A percentile compares a stretch with the other conserved stretches of the same genome.
phyloP scores from a whole-genome alignment of 2,329 filamentous ascomycete genomes.

The Talaromyces atroroseus region DNA sequence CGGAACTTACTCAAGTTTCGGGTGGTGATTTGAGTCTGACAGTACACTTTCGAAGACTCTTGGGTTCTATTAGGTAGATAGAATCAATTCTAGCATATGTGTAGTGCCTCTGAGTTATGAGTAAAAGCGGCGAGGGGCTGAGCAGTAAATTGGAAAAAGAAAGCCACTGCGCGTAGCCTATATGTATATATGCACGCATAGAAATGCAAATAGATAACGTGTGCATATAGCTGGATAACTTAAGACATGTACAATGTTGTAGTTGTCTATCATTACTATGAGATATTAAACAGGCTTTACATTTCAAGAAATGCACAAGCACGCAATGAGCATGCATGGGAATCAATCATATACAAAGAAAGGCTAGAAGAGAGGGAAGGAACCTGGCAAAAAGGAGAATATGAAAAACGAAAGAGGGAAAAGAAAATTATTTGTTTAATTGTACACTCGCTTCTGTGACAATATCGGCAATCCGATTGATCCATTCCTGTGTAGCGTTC shows the following conservation, averaged over 20 bases:
- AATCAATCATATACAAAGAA: background rate
- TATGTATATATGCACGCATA: background rate
- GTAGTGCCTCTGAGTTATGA: too few species aligned
- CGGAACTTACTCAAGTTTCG: slow-evolving; percentile 17
- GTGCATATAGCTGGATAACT: too few species aligned
- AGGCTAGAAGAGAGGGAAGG: background rate
- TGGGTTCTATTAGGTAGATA: too few species aligned
- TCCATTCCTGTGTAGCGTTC: slow-evolving; percentile 59
- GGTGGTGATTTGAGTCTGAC: background rate
- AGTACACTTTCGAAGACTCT: background rate
- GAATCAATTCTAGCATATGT: too few species aligned
- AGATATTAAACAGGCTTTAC: background rate
- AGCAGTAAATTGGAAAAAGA: too few species aligned
- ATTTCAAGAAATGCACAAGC: background rate
- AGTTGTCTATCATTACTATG: background rate
- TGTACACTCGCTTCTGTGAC: slow-evolving; percentile 56
- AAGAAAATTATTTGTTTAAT: slow-evolving; percentile 31
- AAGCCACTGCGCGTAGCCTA: too few species aligned
- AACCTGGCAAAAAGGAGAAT: background rate
- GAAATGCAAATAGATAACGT: background rate
- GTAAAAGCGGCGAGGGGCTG: too few species aligned
- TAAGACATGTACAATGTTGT: background rate
- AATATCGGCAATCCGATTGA: slow-evolving; percentile 66
- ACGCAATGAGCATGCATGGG: background rate
- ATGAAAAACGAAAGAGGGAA: background rate